These are phyloP conservation scores for Rugosomyces carneus DNA, from an alignment of 1,284 basidiomycete species.

Conservation along the genomic window DNA sequence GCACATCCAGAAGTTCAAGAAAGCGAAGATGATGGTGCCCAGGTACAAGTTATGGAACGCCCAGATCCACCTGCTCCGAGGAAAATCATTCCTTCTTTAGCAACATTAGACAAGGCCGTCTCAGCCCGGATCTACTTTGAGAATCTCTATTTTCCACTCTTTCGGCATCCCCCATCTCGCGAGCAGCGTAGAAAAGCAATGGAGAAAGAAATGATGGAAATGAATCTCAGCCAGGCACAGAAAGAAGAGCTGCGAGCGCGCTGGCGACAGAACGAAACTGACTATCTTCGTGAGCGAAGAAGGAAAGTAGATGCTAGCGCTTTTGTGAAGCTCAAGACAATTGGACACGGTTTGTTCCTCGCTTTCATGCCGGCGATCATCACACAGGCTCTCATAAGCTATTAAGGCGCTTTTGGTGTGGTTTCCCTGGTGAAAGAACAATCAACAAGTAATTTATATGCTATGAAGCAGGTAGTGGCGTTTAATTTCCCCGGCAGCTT, in stretches of 20 bases:
- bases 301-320: constrained; percentile 78
- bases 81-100: constrained; percentile 74
- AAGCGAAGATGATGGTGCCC: constrained; percentile 42
- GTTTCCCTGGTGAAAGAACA: constrained; percentile 88
- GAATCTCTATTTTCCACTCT: constrained; percentile 89
- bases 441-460: constrained; percentile 75
- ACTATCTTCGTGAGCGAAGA: constrained; percentile 80
- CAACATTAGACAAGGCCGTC: constrained; percentile 90
- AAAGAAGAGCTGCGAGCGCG: constrained; percentile 69
- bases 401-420: constrained; percentile 87
- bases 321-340: constrained; percentile 89
- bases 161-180: constrained; percentile 77
- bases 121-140: constrained; percentile 94
- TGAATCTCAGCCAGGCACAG: constrained; percentile 65
- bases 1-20: constrained; percentile 59
- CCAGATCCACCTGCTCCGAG: constrained; percentile 35
- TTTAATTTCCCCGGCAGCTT: constrained; percentile 16
- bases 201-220: constrained; percentile 79
- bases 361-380: constrained; percentile 16
- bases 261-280: constrained; percentile 85
- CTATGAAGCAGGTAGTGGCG: constrained; percentile 88
- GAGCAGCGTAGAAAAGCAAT: constrained; percentile 82
- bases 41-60: constrained; percentile 21
- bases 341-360: constrained; percentile 76
- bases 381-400: constrained; percentile 16